Percentiles rank a stretch among this genome's conserved stretches.
Conservation (phyloP, 225 moss, liverwort and hornwort species). For the Sphagnum tenellum region DNA sequence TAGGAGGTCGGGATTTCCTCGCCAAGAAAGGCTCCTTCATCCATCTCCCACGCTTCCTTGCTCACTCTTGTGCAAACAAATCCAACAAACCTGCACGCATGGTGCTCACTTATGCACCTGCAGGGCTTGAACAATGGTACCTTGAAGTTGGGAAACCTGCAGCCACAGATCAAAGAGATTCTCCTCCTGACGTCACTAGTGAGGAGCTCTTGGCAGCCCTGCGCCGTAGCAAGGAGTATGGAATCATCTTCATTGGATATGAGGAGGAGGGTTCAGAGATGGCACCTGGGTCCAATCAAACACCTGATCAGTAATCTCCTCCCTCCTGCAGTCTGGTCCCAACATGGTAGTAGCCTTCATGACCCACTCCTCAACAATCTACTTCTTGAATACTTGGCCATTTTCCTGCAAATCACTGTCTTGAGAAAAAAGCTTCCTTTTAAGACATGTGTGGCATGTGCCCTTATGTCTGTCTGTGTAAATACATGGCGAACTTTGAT, state of each 20-base stretch:
- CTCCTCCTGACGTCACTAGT: slow-evolving; percentile 9
- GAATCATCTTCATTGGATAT: slow-evolving; percentile 7
- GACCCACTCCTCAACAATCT: too few species aligned
- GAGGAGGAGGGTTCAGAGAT: neutral
- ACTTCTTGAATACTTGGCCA: too few species aligned
- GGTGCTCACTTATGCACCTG: slow-evolving; percentile 24
- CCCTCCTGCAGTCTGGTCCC: too few species aligned
- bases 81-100: slow-evolving; percentile 26
- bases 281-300: too few species aligned
- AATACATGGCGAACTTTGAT: too few species aligned
- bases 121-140: slow-evolving; percentile 28
- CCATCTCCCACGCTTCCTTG: slow-evolving; percentile 26
- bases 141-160: slow-evolving; percentile 16
- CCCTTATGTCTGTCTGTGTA: too few species aligned
- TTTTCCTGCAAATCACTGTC: too few species aligned
- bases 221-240: slow-evolving; percentile 12
- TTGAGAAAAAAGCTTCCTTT: too few species aligned
- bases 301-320: too few species aligned
- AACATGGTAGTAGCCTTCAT: too few species aligned
- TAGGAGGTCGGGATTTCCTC: slow-evolving; percentile 25
- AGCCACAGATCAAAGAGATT: slow-evolving; percentile 3
- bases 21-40: slow-evolving; percentile 31
- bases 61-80: slow-evolving; percentile 25
- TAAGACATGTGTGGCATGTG: too few species aligned
- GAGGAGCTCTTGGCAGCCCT: slow-evolving; percentile 12